Evolutionary conservation across 1,284 basidiomycete species (phyloP).

Genomic region (Anthracocystis panici-leucophaei): DNA sequence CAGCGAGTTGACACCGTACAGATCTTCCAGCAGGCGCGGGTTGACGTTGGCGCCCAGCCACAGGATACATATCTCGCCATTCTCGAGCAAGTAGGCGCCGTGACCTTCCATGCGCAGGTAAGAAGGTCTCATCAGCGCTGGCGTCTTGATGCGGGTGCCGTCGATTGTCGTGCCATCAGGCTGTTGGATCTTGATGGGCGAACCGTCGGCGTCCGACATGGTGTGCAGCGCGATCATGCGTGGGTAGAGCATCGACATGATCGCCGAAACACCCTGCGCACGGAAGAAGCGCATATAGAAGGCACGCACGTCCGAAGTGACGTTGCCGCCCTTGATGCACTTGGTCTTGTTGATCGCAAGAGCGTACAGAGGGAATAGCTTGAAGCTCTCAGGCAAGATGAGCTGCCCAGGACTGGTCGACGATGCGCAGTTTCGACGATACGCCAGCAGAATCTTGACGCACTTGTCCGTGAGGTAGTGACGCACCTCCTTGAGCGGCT

Average conservation of each 20-base stretch:
- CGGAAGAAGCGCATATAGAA: conserved; percentile 84
- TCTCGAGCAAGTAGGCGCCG: conserved; percentile 93
- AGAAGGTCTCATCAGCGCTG: conserved; percentile 84
- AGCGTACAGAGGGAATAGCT: conserved; percentile 85
- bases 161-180: conserved; percentile 69
- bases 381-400: conserved; percentile 94
- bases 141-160: conserved; percentile 76
- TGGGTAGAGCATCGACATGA: conserved; percentile 88
- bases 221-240: conserved; percentile 89
- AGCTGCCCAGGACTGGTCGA: conserved; percentile 84
- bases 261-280: conserved; percentile 77
- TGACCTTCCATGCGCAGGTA: conserved; percentile 89
- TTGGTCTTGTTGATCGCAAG: conserved; percentile 90
- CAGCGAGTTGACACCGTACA: conserved; percentile 87
- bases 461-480: conserved; percentile 88
- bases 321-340: conserved; percentile 85
- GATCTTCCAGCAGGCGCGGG: conserved; percentile 83
- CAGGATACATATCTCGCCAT: conserved; percentile 88
- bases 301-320: conserved; percentile 92
- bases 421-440: conserved; percentile 89
- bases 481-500: conserved; percentile 81
- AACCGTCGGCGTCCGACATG: conserved; percentile 79
- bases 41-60: conserved; percentile 90
- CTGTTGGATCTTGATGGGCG: conserved; percentile 73
- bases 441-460: conserved; percentile 85